These are phyloP conservation scores for Pseudogymnoascus sp. DNA, from an alignment of 2,329 filamentous ascomycete species.

Conservation along the genomic window DNA sequence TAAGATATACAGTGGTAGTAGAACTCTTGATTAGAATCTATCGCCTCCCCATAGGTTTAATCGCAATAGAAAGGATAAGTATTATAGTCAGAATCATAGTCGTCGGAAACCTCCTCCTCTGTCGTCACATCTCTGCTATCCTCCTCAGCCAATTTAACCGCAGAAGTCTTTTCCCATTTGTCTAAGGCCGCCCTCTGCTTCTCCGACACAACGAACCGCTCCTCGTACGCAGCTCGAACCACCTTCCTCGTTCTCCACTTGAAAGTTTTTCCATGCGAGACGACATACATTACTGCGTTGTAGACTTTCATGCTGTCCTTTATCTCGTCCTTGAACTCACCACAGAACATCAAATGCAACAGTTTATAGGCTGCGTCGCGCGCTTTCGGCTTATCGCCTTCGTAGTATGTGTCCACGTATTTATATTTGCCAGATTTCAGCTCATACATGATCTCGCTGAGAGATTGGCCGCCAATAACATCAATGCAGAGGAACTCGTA, in stretches of 20 bases:
- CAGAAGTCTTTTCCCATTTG: constrained; percentile 18
- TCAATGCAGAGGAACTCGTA: constrained; percentile 24
- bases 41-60: background rate
- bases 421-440: constrained; percentile 20
- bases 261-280: constrained; percentile 24
- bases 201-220: constrained; percentile 19
- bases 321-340: constrained; percentile 18
- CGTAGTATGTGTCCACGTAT: constrained; percentile 18
- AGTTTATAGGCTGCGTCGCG: constrained; percentile 24
- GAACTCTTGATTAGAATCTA: background rate
- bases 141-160: background rate
- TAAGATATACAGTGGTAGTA: background rate
- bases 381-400: constrained; percentile 15
- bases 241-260: constrained; percentile 21
- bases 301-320: constrained; percentile 21
- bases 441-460: constrained; percentile 20
- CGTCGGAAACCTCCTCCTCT: constrained; percentile 13
- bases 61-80: background rate
- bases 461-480: constrained; percentile 17
- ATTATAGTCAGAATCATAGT: constrained; percentile 8
- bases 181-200: constrained; percentile 24
- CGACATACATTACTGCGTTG: constrained; percentile 23
- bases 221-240: constrained; percentile 23
- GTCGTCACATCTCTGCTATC: constrained; percentile 13
- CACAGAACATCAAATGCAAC: constrained; percentile 21